Conservation (phyloP, 1,139 yeast genomes). For the Nakaseomyces nivariensis region DNA sequence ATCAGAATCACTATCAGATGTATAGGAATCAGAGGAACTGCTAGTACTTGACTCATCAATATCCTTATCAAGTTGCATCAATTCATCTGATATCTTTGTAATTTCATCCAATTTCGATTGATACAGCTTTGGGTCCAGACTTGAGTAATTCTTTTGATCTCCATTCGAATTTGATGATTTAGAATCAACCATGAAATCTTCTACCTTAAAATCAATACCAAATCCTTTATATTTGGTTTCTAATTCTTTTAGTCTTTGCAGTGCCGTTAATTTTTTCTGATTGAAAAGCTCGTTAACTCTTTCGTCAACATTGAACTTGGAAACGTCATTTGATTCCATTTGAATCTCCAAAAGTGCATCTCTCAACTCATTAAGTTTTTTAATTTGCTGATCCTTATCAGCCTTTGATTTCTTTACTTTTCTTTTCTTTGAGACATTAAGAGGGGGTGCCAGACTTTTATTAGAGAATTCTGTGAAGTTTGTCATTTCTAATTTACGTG, state of each 20-base stretch:
- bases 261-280: slow-evolving; percentile 51
- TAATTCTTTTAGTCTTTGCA: slow-evolving; percentile 56
- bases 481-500: slow-evolving; percentile 78
- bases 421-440: slow-evolving; percentile 7
- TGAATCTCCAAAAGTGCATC: slow-evolving; percentile 52
- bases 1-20: slow-evolving; percentile 11
- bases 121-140: slow-evolving; percentile 36
- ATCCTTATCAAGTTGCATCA: slow-evolving; percentile 11
- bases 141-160: slow-evolving; percentile 11
- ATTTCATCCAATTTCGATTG: slow-evolving; percentile 40
- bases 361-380: slow-evolving; percentile 43
- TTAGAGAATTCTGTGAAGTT: slow-evolving; percentile 47
- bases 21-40: neutral
- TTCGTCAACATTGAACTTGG: slow-evolving; percentile 47
- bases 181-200: slow-evolving; percentile 8
- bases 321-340: slow-evolving; percentile 62
- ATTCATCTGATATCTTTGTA: slow-evolving; percentile 36
- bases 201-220: slow-evolving; percentile 41
- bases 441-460: slow-evolving; percentile 18
- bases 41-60: slow-evolving; percentile 2
- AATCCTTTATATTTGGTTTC: slow-evolving; percentile 52
- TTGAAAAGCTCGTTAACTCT: slow-evolving; percentile 46
- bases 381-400: slow-evolving; percentile 11
- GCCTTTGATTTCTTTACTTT: slow-evolving; percentile 4
- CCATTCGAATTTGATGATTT: slow-evolving; percentile 8